These are phyloP conservation scores for Aristolochia fimbriata DNA, from an alignment of 164 flowering plant genomes.

Conservation along the genomic window DNA sequence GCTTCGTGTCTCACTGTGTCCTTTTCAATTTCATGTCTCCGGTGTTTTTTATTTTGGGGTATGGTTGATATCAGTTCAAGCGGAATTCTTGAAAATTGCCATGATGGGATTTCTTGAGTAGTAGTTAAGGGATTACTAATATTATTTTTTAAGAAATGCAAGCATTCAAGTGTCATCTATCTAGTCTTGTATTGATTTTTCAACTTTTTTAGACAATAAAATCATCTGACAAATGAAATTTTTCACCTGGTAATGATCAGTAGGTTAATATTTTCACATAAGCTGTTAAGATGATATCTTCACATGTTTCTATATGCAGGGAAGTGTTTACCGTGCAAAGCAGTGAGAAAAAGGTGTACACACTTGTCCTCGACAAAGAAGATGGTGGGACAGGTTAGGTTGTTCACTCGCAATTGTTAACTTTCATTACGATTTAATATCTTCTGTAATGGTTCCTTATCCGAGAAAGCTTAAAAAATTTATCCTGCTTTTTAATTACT, in stretches of 20 bases:
- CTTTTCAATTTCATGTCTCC: too few relatives aligned
- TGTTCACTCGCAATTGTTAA: neutral
- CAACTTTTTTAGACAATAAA: neutral
- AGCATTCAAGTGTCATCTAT: too few relatives aligned
- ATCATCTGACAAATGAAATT: neutral
- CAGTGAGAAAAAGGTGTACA: slow-evolving; percentile 47
- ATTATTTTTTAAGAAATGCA: too few relatives aligned
- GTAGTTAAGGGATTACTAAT: too few relatives aligned
- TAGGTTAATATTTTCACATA: neutral
- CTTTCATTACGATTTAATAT: neutral
- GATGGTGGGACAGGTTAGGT: slow-evolving; percentile 51
- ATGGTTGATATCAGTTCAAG: too few relatives aligned
- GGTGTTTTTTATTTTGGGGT: too few relatives aligned
- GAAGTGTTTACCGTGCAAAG: slow-evolving; percentile 48
- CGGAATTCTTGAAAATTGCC: too few relatives aligned
- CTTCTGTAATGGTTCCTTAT: neutral
- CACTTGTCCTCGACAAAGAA: slow-evolving; percentile 23
- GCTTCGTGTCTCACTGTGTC: too few relatives aligned
- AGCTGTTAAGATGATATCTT: neutral
- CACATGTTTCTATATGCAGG: slow-evolving; percentile 26
- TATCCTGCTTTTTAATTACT: neutral
- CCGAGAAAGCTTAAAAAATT: neutral
- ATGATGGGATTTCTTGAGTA: too few relatives aligned
- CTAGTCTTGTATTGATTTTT: too few relatives aligned
- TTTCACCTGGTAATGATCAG: too few relatives aligned